Percentiles rank a stretch among this genome's conserved stretches.
Evolutionary conservation across 345 rosid genomes (phyloP).

Genomic region (Theobroma cacao): DNA sequence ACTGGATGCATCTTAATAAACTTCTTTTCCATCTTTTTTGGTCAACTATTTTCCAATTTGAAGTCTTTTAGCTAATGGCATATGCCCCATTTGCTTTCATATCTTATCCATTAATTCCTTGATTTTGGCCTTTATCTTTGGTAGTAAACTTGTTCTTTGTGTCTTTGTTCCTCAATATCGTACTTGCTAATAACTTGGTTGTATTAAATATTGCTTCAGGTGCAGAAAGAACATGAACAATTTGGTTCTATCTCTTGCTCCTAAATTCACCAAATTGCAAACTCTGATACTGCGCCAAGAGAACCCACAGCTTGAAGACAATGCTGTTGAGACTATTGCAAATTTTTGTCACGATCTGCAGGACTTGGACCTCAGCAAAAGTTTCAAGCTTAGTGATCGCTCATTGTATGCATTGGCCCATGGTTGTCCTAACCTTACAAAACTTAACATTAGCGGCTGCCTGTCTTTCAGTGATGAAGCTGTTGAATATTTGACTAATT

Average conservation of each 20-base stretch:
- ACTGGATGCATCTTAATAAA: not conserved
- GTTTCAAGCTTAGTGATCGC: conserved; percentile 76
- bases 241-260: conserved; percentile 79
- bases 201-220: conserved; percentile 37
- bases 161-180: not conserved
- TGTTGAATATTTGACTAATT: conserved; percentile 54
- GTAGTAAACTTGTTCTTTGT: not conserved
- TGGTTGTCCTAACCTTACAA: conserved; percentile 78
- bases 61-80: not conserved
- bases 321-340: conserved; percentile 78
- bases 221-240: conserved; percentile 79
- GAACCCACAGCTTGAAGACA: conserved; percentile 82
- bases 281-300: conserved; percentile 79
- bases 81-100: not conserved
- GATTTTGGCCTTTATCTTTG: not conserved
- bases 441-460: conserved; percentile 94
- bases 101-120: not conserved
- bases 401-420: conserved; percentile 72
- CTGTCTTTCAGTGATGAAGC: conserved; percentile 63
- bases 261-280: conserved; percentile 72
- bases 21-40: not conserved
- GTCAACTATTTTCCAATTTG: not conserved
- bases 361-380: conserved; percentile 94
- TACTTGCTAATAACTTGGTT: not conserved
- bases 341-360: conserved; percentile 72